Evolutionary conservation across 2,329 filamentous ascomycete species (phyloP), one percentile per base, ranked within the genome.

Genomic region (Xylaria polymorpha): DNA sequence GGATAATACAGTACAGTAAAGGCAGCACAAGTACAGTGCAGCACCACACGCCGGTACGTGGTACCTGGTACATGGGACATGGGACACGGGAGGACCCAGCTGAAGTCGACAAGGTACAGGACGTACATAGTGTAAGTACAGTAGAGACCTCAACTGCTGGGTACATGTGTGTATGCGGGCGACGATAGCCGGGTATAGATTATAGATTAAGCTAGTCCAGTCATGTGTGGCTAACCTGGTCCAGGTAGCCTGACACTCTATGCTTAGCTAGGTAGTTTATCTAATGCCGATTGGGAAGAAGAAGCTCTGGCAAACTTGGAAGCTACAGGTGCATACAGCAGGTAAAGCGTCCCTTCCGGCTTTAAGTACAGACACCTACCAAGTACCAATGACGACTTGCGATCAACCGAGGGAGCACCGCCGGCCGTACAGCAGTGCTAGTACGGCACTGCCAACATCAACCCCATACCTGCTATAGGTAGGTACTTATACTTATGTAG

Each of bases 171-270:
- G 25, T 29, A 57, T 55, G 60, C 67, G 57, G 64, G 61, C 51
- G 57, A 58, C 50, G 64, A 67, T 67, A 61, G 60, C 68, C 68
- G 68, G 68, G 68, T 60, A 67, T 70, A 69, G 50, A 69, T 69
- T 59, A 58, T 29, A 37, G 8, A 37, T 37, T 37, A 37, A 37
- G 25, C 25, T 29, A 64, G 64, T 29, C 64, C 66, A 68, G 57
- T 65, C 66, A 61, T 57, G 62, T 66, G 57, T 58, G 35, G 57
- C 57, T 50, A 61, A 58, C 55, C 35, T 20, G 22, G 22, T 12
- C 35, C 7, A 37, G 35, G 7, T 44, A 44, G 56, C 37, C 37
- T 57, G 41, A 41, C 56, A 4, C 37, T 10, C 32, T 61, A 55
- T 48, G 35, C 62, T 48, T 22, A 46, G 39, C 41, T 56, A 61